Conservation (phyloP, 129 eudicot genomes). For the Erigeron canadensis region DNA sequence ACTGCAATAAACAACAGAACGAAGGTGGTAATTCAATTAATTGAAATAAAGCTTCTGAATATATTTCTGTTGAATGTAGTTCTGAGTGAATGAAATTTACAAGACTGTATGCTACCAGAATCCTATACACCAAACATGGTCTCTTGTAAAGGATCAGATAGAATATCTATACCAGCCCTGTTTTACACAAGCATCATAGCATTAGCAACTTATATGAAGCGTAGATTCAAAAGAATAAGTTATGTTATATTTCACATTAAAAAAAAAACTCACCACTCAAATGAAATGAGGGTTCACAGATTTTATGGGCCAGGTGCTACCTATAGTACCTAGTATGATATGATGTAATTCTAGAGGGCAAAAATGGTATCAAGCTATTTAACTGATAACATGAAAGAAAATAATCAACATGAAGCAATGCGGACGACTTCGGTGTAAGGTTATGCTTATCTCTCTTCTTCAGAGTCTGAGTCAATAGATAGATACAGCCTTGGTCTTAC, state of each 20-base stretch:
- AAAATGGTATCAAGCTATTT: slow-evolving; percentile 27
- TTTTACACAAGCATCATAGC: slow-evolving; percentile 10
- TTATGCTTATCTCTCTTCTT: slow-evolving; percentile 35
- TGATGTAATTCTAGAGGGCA: background rate
- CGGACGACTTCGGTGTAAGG: background rate
- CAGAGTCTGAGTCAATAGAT: slow-evolving; percentile 82
- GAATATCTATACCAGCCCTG: slow-evolving; percentile 35
- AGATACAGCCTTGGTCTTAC: slow-evolving; percentile 71
- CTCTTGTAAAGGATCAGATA: background rate
- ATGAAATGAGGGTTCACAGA: slow-evolving; percentile 16
- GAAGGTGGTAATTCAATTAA: background rate
- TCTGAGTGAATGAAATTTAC: slow-evolving; percentile 22
- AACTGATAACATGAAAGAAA: slow-evolving; percentile 18
- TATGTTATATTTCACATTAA: background rate
- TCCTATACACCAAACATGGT: slow-evolving; percentile 10
- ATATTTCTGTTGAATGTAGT: slow-evolving; percentile 7
- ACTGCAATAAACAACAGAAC: background rate
- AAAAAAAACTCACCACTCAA: background rate
- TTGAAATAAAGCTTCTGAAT: background rate
- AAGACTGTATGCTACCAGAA: slow-evolving; percentile 22
- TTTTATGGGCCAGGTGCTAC: slow-evolving; percentile 18
- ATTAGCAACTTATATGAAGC: background rate
- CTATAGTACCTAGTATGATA: slow-evolving; percentile 15
- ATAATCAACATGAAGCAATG: slow-evolving; percentile 14
- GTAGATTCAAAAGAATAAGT: background rate